phyloP scores from a whole-genome alignment of 2,329 filamentous ascomycete genomes.

The Fusarium domesticum region DNA sequence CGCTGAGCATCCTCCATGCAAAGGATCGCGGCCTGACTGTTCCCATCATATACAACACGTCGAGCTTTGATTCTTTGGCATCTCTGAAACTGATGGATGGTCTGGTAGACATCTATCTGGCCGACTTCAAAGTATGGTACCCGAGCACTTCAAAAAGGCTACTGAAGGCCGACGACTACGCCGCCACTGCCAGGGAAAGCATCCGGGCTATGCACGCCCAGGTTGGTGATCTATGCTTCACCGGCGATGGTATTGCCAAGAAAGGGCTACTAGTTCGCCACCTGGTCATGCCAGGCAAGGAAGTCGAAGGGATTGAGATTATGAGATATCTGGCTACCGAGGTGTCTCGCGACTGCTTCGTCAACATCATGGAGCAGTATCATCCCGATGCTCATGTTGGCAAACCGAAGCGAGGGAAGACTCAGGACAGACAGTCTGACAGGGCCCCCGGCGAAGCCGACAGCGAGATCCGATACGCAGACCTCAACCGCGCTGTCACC shows the following conservation, averaged over 20 bases:
- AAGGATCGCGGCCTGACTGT: constrained; percentile 65
- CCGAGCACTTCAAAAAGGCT: constrained; percentile 63
- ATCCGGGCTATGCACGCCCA: constrained; percentile 77
- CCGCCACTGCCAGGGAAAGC: constrained; percentile 68
- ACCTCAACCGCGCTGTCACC: constrained; percentile 66
- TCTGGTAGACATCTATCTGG: constrained; percentile 81
- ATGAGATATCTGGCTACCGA: constrained; percentile 73
- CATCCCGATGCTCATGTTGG: constrained; percentile 78
- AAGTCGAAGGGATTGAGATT: constrained; percentile 69
- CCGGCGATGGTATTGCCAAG: constrained; percentile 75
- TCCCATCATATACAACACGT: constrained; percentile 83
- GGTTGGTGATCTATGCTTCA: constrained; percentile 81
- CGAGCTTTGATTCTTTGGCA: constrained; percentile 71
- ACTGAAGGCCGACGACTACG: constrained; percentile 76
- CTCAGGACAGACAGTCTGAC: constrained; percentile 17
- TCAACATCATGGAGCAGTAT: constrained; percentile 90
- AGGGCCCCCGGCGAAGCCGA: constrained; percentile 41
- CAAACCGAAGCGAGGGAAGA: constrained; percentile 49
- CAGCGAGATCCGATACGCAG: constrained; percentile 62
- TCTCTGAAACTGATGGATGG: constrained; percentile 73
- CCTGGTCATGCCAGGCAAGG: constrained; percentile 80
- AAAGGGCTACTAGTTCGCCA: constrained; percentile 73
- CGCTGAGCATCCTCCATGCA: constrained; percentile 70
- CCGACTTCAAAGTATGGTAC: constrained; percentile 83
- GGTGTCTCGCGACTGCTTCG: constrained; percentile 71